Percentiles rank a stretch among this genome's conserved stretches.
Conservation (phyloP, 2,329 filamentous ascomycete genomes). For the Curvularia verruculosa region DNA sequence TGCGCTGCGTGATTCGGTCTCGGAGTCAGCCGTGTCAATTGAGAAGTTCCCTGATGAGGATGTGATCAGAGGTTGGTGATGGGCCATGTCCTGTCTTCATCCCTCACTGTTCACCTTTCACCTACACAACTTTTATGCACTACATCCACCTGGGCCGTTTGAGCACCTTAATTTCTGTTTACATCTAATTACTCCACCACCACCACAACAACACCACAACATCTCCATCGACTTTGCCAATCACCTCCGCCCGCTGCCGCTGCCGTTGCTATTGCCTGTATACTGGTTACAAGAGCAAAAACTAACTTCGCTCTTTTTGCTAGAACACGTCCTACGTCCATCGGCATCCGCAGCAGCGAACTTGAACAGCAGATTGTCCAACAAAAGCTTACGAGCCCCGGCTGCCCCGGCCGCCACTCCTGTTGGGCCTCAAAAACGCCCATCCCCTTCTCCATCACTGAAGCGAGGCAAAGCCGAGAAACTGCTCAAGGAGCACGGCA, state of each 20-base stretch:
- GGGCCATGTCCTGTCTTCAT: conserved; percentile 15
- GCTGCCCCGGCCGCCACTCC: conserved; percentile 22
- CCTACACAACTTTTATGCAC: neutral
- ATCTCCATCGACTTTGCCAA: too few relatives aligned
- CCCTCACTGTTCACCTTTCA: conserved; percentile 18
- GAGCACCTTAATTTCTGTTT: neutral
- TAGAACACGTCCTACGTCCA: conserved; percentile 51
- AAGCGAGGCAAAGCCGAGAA: conserved; percentile 58
- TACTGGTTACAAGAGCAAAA: too few relatives aligned
- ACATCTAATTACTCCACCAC: too few relatives aligned
- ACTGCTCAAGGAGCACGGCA: conserved; percentile 59
- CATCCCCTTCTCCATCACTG: conserved; percentile 58
- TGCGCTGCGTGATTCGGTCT: conserved; percentile 50
- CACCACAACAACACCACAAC: too few relatives aligned
- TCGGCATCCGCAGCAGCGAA: conserved; percentile 49
- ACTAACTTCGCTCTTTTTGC: neutral
- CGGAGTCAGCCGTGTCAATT: conserved; percentile 51
- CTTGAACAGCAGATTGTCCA: conserved; percentile 31
- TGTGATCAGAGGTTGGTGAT: conserved; percentile 50
- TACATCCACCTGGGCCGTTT: neutral
- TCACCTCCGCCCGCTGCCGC: too few relatives aligned
- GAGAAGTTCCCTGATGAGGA: conserved; percentile 52
- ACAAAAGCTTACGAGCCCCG: conserved; percentile 34
- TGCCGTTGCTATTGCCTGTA: too few relatives aligned
- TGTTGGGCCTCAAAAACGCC: conserved; percentile 41